phyloP scores from a whole-genome alignment of 2,329 filamentous ascomycete species.

The Fonsecaea multimorphosa region DNA sequence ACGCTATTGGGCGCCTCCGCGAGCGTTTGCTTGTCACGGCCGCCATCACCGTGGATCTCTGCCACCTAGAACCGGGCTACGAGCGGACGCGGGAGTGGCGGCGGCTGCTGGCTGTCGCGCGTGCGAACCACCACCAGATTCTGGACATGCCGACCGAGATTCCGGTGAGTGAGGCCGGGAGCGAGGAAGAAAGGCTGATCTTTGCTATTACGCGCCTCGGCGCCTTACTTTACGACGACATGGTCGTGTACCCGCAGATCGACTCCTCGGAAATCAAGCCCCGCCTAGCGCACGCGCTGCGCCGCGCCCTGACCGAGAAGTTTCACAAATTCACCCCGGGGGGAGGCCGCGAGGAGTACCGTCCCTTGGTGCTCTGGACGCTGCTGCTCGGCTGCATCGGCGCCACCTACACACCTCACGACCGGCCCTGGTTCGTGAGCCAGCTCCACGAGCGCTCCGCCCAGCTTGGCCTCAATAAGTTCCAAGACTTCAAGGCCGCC shows the following conservation, averaged over 20 bases:
- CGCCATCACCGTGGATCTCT: slow-evolving; percentile 5
- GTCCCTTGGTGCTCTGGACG: slow-evolving; percentile 6
- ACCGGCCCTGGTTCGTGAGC: slow-evolving; percentile 11
- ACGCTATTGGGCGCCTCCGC: slow-evolving; percentile 1
- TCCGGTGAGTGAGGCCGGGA: background rate
- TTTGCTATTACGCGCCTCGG: slow-evolving; percentile 1
- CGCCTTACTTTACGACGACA: slow-evolving; percentile 13
- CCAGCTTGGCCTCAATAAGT: background rate
- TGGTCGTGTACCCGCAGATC: slow-evolving; percentile 8
- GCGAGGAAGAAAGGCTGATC: slow-evolving; percentile 6
- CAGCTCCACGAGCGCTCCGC: slow-evolving; percentile 8
- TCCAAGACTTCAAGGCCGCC: background rate
- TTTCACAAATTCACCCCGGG: background rate
- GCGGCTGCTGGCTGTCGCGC: background rate
- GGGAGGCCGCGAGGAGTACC: background rate
- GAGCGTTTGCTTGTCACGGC: slow-evolving; percentile 7
- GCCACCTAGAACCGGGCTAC: background rate
- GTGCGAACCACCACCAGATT: slow-evolving; percentile 12
- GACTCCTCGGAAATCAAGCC: slow-evolving; percentile 16
- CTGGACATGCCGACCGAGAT: background rate
- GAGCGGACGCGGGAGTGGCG: background rate
- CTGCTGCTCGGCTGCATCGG: slow-evolving; percentile 14
- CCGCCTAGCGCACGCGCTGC: background rate
- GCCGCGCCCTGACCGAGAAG: background rate
- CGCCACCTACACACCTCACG: background rate